These are phyloP conservation scores for Phytophthora palmivora DNA, from an alignment of 352 stramenopile species.

Conservation along the genomic window DNA sequence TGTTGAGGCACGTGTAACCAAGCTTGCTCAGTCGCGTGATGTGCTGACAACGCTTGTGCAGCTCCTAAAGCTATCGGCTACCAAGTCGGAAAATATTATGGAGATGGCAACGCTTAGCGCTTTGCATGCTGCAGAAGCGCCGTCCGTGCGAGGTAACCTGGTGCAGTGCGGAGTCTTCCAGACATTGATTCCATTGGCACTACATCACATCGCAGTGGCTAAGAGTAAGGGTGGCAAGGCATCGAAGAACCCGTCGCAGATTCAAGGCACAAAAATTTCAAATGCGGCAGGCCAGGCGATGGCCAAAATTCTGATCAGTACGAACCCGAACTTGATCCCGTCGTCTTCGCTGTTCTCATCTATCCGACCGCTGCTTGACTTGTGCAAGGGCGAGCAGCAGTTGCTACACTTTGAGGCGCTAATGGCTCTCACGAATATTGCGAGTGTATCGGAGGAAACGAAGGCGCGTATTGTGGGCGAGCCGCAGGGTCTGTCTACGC, in stretches of 20 bases:
- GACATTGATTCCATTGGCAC: slow-evolving; percentile 68
- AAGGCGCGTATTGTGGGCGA: slow-evolving; percentile 90
- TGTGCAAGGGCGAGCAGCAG: slow-evolving; percentile 95
- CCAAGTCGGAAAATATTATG: slow-evolving; percentile 79
- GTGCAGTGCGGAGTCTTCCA: slow-evolving; percentile 86
- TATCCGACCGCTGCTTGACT: slow-evolving; percentile 89
- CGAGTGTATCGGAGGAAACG: slow-evolving; percentile 92
- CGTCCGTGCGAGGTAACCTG: slow-evolving; percentile 72
- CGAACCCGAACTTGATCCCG: slow-evolving; percentile 93
- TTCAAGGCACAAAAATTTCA: slow-evolving; percentile 86
- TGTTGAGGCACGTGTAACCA: slow-evolving; percentile 67
- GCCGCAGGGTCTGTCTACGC: slow-evolving; percentile 72
- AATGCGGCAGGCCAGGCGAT: slow-evolving; percentile 92
- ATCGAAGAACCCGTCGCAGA: slow-evolving; percentile 54
- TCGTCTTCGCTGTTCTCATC: slow-evolving; percentile 81
- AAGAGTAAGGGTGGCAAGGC: slow-evolving; percentile 31
- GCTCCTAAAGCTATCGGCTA: slow-evolving; percentile 78
- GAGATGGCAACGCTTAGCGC: slow-evolving; percentile 79
- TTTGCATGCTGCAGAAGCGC: slow-evolving; percentile 69
- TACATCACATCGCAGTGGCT: slow-evolving; percentile 45
- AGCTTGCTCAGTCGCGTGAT: slow-evolving; percentile 52
- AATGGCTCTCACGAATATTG: slow-evolving; percentile 98
- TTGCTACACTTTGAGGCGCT: slow-evolving; percentile 93
- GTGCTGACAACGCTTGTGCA: slow-evolving; percentile 82
- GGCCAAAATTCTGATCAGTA: slow-evolving; percentile 97